Conservation (phyloP, 305 asterid genomes). For the Striga hermonthica region DNA sequence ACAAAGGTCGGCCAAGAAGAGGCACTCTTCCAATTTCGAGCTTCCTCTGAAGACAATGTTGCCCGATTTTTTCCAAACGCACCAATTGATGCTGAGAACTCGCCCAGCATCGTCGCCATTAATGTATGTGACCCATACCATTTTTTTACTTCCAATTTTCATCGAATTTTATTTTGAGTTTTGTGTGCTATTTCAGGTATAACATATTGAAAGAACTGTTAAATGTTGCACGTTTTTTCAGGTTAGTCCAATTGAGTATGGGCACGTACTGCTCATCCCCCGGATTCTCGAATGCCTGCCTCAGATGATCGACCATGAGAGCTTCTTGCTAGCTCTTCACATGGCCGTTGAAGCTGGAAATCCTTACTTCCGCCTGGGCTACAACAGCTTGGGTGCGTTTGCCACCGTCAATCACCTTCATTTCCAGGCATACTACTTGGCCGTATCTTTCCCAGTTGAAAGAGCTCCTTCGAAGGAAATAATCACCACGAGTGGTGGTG, state of each 20-base stretch:
- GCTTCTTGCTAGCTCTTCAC: constrained; percentile 76
- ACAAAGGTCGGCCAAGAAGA: constrained; percentile 92
- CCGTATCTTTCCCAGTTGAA: constrained; percentile 74
- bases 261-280: constrained; percentile 86
- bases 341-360: constrained; percentile 77
- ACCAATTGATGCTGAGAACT: constrained; percentile 49
- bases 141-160: too few relatives aligned
- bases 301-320: constrained; percentile 69
- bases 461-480: constrained; percentile 71
- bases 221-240: constrained; percentile 31
- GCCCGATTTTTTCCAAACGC: constrained; percentile 58
- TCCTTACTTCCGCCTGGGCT: constrained; percentile 88
- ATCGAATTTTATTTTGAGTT: too few relatives aligned
- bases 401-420: constrained; percentile 97
- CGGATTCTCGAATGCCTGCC: constrained; percentile 73
- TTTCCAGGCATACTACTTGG: constrained; percentile 93
- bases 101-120: constrained; percentile 78
- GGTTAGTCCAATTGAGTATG: constrained; percentile 97
- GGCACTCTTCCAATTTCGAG: constrained; percentile 70
- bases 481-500: constrained; percentile 47
- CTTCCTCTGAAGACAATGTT: constrained; percentile 46
- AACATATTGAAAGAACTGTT: too few relatives aligned
- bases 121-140: constrained; percentile 44
- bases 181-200: too few relatives aligned
- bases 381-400: constrained; percentile 97